Base-by-base conservation (phyloP, 257 asterid genomes). In the Lithospermum erythrorhizon region DNA sequence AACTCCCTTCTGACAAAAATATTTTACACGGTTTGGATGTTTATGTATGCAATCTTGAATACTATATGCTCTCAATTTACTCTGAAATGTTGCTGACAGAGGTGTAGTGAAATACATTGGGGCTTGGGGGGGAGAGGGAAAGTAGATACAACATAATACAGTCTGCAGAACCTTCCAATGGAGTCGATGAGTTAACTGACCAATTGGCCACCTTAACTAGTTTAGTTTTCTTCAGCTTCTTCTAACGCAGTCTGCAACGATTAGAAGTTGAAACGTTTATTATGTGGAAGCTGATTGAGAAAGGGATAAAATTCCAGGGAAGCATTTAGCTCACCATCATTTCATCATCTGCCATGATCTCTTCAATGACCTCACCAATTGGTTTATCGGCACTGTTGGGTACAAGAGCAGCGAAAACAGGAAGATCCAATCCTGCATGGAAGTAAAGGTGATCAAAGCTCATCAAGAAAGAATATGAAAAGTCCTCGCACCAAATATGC, bases 271-370 rank as follows among this genome's bases (percentile, higher is more conserved):
- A 21, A 55, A 55, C 2, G 59, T 55, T 18, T 14, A 7, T 9
- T 9, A 5, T 15, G 32, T 22, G 1, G 17, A 55, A 21, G 8
- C 22, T 18, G 27, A 55, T 1, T 8, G 32, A 1, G 35, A 22
- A 21, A 55, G 30, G 59, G 2, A 18, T 4, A 55, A 55, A 18
- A 21, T 22, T 55, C 11, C 14, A 6, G 2, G 35, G 37, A 56
- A 15, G 10, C 57, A 53, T 53, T 9, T 22, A 56, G 67, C 83
- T 83, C 72, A 83, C 86, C 58, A 91, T 79, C 91, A 77, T 73
- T 71, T 88, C 95, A 74, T 88, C 95, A 77, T 91, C 96, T 14
- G 93, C 95, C 94, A 81, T 88, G 58, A 91, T 81, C 83, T 91
- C 96, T 17, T 84, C 95, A 68, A 88, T 83, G 72, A 88, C 63